phyloP scores from a whole-genome alignment of 768 basidiomycete genomes.

The Suillus subalutaceus region DNA sequence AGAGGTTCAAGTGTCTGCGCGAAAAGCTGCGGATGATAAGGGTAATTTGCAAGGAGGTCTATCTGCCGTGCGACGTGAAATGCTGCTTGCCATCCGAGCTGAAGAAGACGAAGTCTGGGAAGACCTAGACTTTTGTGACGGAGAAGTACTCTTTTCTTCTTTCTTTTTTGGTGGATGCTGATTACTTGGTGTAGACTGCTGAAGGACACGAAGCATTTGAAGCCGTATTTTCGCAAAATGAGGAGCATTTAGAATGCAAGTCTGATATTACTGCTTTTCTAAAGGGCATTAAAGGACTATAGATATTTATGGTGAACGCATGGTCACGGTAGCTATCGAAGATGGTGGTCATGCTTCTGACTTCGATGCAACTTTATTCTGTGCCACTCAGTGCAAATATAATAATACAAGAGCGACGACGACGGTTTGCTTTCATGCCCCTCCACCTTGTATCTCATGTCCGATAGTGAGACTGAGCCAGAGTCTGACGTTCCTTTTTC shows the following conservation, averaged over 20 bases:
- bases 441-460: conserved; percentile 25
- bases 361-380: conserved; percentile 11
- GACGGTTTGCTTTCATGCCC: neutral
- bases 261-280: conserved; percentile 60
- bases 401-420: conserved; percentile 5
- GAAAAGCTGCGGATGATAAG: conserved; percentile 67
- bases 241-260: conserved; percentile 53
- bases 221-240: conserved; percentile 61
- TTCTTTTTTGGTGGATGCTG: conserved; percentile 6
- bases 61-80: conserved; percentile 73
- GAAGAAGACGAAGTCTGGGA: conserved; percentile 85
- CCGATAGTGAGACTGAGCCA: conserved; percentile 58
- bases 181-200: conserved; percentile 46
- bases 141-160: conserved; percentile 49
- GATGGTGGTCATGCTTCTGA: neutral
- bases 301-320: conserved; percentile 17
- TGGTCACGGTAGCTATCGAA: neutral
- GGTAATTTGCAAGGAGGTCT: conserved; percentile 62
- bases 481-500: conserved; percentile 38
- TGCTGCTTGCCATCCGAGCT: conserved; percentile 68
- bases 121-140: conserved; percentile 64
- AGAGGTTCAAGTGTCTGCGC: conserved; percentile 78
- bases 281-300: conserved; percentile 58
- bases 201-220: conserved; percentile 63
- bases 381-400: neutral